A percentile compares a stretch with the other conserved stretches of the same genome.
Evolutionary conservation across 2,329 filamentous ascomycete species (phyloP).

Genomic region (Claviceps fusiformis): DNA sequence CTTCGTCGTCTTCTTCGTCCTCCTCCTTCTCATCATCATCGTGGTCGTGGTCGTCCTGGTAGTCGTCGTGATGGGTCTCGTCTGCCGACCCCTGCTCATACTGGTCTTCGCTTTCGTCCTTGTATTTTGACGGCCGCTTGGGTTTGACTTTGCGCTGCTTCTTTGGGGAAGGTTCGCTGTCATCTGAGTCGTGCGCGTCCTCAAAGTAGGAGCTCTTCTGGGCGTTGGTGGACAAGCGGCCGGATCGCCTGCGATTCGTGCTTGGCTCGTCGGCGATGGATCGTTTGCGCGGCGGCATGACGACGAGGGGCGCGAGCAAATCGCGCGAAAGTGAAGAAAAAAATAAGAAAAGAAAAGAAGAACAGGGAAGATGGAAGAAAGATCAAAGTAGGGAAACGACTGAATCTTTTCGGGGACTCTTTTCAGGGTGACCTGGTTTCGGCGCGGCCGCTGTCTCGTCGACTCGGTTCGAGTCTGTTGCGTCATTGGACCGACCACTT

Average conservation of each 20-base stretch:
- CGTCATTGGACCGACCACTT: not conserved
- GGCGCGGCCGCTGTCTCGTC: not conserved
- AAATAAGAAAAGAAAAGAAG: too few species aligned
- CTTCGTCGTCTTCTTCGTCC: slow-evolving; percentile 20
- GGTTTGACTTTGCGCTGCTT: slow-evolving; percentile 16
- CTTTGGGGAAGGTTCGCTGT: slow-evolving; percentile 9
- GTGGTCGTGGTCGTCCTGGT: slow-evolving; percentile 10
- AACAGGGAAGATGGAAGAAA: too few species aligned
- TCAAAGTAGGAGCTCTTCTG: slow-evolving; percentile 42
- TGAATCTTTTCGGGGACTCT: too few species aligned
- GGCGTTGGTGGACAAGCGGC: slow-evolving; percentile 29
- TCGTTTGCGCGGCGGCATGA: slow-evolving; percentile 4
- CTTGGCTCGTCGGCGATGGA: not conserved
- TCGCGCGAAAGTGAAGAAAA: not conserved
- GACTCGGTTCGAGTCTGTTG: not conserved
- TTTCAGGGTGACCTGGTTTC: not conserved
- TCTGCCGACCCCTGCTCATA: slow-evolving; percentile 13
- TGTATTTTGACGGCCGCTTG: slow-evolving; percentile 8
- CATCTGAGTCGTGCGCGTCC: slow-evolving; percentile 3
- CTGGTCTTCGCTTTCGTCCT: slow-evolving; percentile 10
- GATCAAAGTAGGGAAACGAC: too few species aligned
- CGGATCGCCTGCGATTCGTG: slow-evolving; percentile 28
- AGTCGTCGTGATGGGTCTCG: slow-evolving; percentile 12
- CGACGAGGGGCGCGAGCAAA: not conserved
- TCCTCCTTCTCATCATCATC: slow-evolving; percentile 11